Base-by-base conservation (phyloP, 1,284 basidiomycete species). In the Vanrija sp. region DNA sequence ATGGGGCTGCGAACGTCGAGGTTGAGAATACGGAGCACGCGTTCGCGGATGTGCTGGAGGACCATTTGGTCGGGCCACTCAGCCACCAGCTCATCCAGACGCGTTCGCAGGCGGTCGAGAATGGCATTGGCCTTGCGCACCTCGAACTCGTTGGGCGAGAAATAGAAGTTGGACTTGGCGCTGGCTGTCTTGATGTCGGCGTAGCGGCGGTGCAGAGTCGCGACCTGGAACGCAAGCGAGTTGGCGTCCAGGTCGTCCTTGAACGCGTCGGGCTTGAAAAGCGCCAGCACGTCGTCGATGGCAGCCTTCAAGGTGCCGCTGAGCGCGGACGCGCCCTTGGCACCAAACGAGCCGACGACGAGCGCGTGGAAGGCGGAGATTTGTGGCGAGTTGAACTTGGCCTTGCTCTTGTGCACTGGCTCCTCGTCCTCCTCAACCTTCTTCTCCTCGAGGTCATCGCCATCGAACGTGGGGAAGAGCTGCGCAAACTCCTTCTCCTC, bases 61-160 rank as follows among this genome's bases (percentile, higher is more conserved):
- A 97, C 91, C 86, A 95, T 92, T 73, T 98, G 96, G 63, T 98
- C 96, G 0, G 96, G 95, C 92, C 92, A 98, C 63, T 93, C 87
- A 57, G 79, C 75, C 39, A 89, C 82, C 21, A 98, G 80, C 1
- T 50, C 55, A 18, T 78, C 66, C 21, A 96, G 78, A 3, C 86
- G 83, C 2, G 63, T 55, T 43, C 80, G 77, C 34, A 95, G 78
- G 0, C 78, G 69, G 12, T 74, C 66, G 3, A 94, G 71, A 18
- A 87, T 66, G 0, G 69, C 71, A 8, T 83, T 76, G 0, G 82
- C 86, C 68, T 83, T 88, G 58, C 80, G 82, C 15, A 85, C 80
- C 73, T 95, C 88, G 1, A 75, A 77, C 28, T 88, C 78, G 68
- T 93, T 91, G 10, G 83, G 62, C 62, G 91, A 89, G 21, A 74